Base-by-base conservation (phyloP, 768 basidiomycete genomes). In the Xerocomellus amylosporus region DNA sequence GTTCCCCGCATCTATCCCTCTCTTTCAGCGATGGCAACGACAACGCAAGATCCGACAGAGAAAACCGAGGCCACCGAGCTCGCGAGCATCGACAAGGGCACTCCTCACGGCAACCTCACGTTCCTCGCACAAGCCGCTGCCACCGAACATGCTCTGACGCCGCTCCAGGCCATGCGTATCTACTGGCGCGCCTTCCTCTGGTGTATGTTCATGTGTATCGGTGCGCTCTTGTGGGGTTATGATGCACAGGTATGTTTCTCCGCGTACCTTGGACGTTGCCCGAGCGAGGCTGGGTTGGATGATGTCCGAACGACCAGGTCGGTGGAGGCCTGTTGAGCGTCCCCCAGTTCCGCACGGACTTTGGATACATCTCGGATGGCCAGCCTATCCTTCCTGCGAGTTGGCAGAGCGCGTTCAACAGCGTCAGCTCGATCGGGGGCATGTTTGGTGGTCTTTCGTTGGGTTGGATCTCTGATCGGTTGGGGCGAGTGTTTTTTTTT, bases 391-490 rank as follows among this genome's bases (percentile, higher is more conserved):
- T 67, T 28, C 41, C 67, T 31, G 66, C 66, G 2, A 69, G 57
- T 19, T 67, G 66, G 67, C 66, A 67, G 38, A 66, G 64, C 12
- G 62, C 67, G 2, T 67, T 67, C 45, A 69, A 64, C 31, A 66
- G 64, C 3, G 53, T 54, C 34, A 64, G 62, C 36, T 64, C 58
- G 1, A 56, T 67, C 26, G 66, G 67, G 6, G 61, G 66, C 6
- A 67, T 68, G 67, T 59, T 59, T 49, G 66, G 67, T 2, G 64
- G 67, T 28, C 59, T 66, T 36, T 61, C 53, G 2, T 41, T 69
- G 24, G 67, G 66, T 12, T 64, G 58, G 57, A 48, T 69, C 9
- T 53, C 64, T 4, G 67, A 67, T 15, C 51, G 22, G 7, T 30
- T 67, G 15, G 67, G 66, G 66, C 55, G 12, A 3, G 58, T 31